These are phyloP conservation scores for Melanomma pulvis-pyrius DNA, from an alignment of 495 filamentous ascomycete genomes.

Conservation along the genomic window DNA sequence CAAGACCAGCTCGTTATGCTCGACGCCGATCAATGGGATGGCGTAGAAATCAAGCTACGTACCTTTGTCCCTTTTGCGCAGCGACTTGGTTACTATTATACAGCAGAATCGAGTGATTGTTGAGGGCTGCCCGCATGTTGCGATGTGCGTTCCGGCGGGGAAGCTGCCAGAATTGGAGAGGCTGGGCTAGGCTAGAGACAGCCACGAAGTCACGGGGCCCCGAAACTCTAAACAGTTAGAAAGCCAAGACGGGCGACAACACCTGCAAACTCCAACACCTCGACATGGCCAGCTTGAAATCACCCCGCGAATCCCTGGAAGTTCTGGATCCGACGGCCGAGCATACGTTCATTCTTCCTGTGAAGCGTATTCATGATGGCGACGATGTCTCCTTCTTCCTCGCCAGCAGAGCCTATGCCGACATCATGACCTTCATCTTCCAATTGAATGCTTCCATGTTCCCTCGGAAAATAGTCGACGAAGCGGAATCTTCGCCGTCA, in stretches of 20 bases:
- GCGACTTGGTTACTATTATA: background rate
- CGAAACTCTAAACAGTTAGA: constrained; percentile 14
- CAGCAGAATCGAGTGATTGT: background rate
- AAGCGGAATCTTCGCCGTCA: constrained; percentile 29
- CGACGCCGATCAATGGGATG: background rate
- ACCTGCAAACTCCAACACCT: background rate
- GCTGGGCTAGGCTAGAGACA: background rate
- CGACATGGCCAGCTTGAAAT: constrained; percentile 19
- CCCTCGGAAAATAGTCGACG: constrained; percentile 55
- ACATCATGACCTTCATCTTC: constrained; percentile 82
- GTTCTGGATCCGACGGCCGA: constrained; percentile 24
- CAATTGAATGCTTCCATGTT: constrained; percentile 90
- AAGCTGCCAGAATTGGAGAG: background rate
- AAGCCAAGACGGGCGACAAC: constrained; percentile 7
- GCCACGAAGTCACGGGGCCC: constrained; percentile 3
- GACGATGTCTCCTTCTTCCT: constrained; percentile 78
- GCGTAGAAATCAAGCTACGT: background rate
- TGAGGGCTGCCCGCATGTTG: background rate
- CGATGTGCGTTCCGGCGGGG: background rate
- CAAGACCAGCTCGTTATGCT: too few species aligned
- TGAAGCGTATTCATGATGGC: constrained; percentile 80
- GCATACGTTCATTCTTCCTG: constrained; percentile 58
- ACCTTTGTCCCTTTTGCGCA: background rate
- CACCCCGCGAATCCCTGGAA: constrained; percentile 24
- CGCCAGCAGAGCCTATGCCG: constrained; percentile 75